phyloP scores from a whole-genome alignment of 1,139 yeast species.

The Blastobotrys arbuscula region DNA sequence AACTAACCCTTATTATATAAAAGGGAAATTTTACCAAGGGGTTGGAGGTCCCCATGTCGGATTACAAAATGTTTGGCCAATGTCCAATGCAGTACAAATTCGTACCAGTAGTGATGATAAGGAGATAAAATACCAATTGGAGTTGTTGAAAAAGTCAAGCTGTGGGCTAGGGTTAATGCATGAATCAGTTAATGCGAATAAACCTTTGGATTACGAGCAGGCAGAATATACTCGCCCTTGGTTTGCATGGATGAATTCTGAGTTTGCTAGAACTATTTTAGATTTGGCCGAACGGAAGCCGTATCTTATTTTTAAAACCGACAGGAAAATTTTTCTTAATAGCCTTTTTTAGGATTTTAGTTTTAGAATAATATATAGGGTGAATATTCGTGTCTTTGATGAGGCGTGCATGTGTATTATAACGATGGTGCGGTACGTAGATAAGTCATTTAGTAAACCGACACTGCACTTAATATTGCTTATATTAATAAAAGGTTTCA shows the following conservation, averaged over 20 bases:
- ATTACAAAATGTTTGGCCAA: slow-evolving; percentile 79
- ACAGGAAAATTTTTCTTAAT: no score
- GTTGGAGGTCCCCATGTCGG: slow-evolving; percentile 93
- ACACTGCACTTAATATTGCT: no score
- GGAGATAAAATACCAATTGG: slow-evolving; percentile 52
- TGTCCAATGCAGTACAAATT: slow-evolving; percentile 69
- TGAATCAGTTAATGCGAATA: slow-evolving; percentile 68
- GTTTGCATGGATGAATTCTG: slow-evolving; percentile 95
- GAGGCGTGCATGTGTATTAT: no score
- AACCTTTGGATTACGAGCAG: slow-evolving; percentile 37
- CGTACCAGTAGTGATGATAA: slow-evolving; percentile 68
- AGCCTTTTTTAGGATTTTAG: no score
- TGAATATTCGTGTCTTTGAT: no score
- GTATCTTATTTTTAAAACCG: slow-evolving; percentile 48
- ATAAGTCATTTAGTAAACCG: no score
- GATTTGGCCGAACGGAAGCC: slow-evolving; percentile 73
- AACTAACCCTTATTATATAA: slow-evolving; percentile 74
- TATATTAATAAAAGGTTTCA: no score
- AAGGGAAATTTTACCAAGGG: slow-evolving; percentile 61
- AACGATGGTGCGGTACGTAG: no score
- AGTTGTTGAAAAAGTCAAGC: slow-evolving; percentile 54
- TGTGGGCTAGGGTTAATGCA: slow-evolving; percentile 78
- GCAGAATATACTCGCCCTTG: slow-evolving; percentile 57
- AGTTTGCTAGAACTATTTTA: slow-evolving; percentile 77
- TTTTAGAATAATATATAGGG: no score